A percentile compares a stretch with the other conserved stretches of the same genome.
phyloP scores from a whole-genome alignment of 768 basidiomycete genomes.

The Hericium rajendrae region DNA sequence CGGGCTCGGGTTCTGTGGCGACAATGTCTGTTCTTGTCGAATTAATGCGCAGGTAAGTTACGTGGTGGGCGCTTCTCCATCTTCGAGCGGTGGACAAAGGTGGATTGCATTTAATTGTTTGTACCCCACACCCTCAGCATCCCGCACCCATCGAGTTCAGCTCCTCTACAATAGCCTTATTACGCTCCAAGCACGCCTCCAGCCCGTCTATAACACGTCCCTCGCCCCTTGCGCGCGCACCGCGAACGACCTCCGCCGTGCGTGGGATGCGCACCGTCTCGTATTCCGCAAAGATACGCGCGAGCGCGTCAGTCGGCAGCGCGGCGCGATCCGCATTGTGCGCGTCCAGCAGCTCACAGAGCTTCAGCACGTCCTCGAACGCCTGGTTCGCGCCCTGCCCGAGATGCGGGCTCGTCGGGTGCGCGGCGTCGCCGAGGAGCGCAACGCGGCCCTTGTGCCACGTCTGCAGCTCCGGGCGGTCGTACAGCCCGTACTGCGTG shows the following conservation, averaged over 20 bases:
- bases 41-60: no score
- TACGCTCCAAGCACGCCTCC: slow-evolving; percentile 22
- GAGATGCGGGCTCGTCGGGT: slow-evolving; percentile 39
- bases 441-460: slow-evolving; percentile 35
- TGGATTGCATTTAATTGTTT: no score
- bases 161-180: slow-evolving; percentile 16
- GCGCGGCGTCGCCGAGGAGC: slow-evolving; percentile 36
- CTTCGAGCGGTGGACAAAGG: no score
- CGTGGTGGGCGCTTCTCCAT: no score
- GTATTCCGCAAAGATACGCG: slow-evolving; percentile 24
- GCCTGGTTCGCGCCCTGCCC: slow-evolving; percentile 40
- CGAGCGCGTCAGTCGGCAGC: slow-evolving; percentile 22
- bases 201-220: slow-evolving; percentile 24
- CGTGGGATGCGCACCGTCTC: slow-evolving; percentile 27
- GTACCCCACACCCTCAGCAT: no score
- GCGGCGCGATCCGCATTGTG: slow-evolving; percentile 21
- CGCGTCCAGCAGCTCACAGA: slow-evolving; percentile 24
- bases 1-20: no score
- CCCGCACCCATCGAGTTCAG: no score
- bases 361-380: slow-evolving; percentile 31
- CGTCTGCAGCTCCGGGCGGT: slow-evolving; percentile 29
- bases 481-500: slow-evolving; percentile 32
- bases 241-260: slow-evolving; percentile 26
- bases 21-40: no score
- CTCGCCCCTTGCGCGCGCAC: slow-evolving; percentile 27